phyloP scores from a whole-genome alignment of 2,329 filamentous ascomycete genomes.

The Arthroderma uncinatum region DNA sequence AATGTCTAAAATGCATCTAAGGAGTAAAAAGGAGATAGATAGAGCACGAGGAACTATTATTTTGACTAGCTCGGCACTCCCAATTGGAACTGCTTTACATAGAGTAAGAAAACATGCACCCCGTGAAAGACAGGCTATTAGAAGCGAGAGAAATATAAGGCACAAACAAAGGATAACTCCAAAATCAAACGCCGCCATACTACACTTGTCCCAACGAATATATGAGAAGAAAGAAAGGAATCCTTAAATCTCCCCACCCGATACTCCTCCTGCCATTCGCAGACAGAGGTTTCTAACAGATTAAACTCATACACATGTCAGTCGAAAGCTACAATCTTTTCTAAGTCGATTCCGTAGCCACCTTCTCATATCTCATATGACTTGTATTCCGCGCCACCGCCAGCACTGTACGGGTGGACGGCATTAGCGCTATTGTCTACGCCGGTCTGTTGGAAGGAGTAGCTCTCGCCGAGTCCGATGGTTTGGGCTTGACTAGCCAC shows the following conservation, averaged over 20 bases:
- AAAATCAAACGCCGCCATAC: background rate
- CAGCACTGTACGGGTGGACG: constrained; percentile 32
- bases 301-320: constrained; percentile 1
- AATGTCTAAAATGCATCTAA: too few relatives aligned
- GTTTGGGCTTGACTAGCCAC: constrained; percentile 27
- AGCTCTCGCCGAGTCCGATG: constrained; percentile 27
- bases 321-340: background rate
- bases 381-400: constrained; percentile 32
- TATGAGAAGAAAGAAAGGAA: background rate
- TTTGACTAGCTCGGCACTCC: constrained; percentile 10
- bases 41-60: constrained; percentile 14
- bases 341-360: background rate
- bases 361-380: constrained; percentile 30
- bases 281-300: background rate
- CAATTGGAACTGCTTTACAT: background rate
- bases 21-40: too few relatives aligned
- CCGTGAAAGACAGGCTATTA: background rate
- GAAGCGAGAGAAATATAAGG: background rate
- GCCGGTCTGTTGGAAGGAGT: constrained; percentile 31
- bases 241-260: background rate
- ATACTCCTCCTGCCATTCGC: background rate
- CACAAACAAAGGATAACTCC: background rate
- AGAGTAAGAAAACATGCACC: background rate
- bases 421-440: constrained; percentile 19
- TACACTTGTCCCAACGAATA: background rate